Base-by-base conservation (phyloP, 2,329 filamentous ascomycete species). In the Pestalotiopsis sp. region DNA sequence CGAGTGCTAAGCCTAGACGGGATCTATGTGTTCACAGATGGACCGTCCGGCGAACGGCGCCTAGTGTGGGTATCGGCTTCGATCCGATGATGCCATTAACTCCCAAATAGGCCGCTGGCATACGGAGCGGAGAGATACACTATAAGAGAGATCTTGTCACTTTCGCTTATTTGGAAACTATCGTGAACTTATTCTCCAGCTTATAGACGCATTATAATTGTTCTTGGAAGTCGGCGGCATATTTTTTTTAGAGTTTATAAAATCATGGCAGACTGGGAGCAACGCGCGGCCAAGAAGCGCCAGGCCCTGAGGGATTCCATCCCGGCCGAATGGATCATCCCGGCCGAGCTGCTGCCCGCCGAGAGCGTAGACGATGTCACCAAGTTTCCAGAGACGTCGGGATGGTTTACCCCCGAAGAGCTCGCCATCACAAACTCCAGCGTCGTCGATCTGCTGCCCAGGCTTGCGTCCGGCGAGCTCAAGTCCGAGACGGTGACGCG, bases 301-400 rank as follows among this genome's bases (percentile, higher is more conserved):
- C 76, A 79, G 57, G 76, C 79, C 5, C 78, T 85, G 5, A 71
- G 70, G 5, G 75, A 78, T 57, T 85, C 85, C 0, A 88, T 91
- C 65, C 88, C 89, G 1, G 66, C 79, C 1, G 84, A 89, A 73
- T 91, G 87, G 84, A 80, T 82, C 65, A 82, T 91, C 5, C 86
- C 88, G 0, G 75, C 76, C 5, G 74, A 83, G 61, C 76, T 89
- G 57, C 73, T 90, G 0, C 89, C 89, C 2, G 81, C 85, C 0
- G 81, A 82, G 0, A 80, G 82, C 40, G 84, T 88, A 72, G 78
- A 84, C 59, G 83, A 91, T 72, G 85, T 91, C 17, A 87, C 84
- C 0, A 71, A 71, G 3, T 90, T 88, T 77, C 87, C 89, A 73
- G 73, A 80, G 64, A 74, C 74, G 0, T 91, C 87, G 1, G 88